phyloP scores from a whole-genome alignment of 768 basidiomycete genomes.

The Hysterangium stoloniferum region DNA sequence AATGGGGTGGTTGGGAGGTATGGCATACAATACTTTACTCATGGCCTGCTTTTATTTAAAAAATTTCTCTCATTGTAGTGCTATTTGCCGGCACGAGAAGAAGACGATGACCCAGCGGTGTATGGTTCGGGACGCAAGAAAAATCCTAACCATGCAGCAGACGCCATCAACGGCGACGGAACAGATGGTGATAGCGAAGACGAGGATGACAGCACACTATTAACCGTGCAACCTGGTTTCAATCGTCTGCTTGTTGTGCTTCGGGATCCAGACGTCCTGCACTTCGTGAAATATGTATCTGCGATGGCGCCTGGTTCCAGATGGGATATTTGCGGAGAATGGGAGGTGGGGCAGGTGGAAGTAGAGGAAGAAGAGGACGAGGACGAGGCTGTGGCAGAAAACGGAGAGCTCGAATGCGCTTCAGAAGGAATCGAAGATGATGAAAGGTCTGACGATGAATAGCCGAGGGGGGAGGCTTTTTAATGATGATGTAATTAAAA shows the following conservation, averaged over 20 bases:
- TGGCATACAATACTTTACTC: conserved; percentile 17
- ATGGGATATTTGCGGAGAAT: conserved; percentile 92
- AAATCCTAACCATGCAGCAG: conserved; percentile 16
- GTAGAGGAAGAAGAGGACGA: conserved; percentile 45
- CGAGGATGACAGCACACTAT: conserved; percentile 70
- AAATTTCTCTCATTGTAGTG: conserved; percentile 41
- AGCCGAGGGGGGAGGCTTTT: background rate
- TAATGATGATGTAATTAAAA: conserved; percentile 29
- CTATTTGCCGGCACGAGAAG: conserved; percentile 92
- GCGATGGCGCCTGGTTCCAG: conserved; percentile 83
- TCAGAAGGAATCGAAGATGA: background rate
- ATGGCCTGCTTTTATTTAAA: no score
- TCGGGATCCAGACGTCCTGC: conserved; percentile 88
- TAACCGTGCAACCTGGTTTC: conserved; percentile 85
- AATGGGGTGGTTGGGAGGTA: conserved; percentile 95
- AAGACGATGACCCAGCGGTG: conserved; percentile 91
- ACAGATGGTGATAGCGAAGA: conserved; percentile 44
- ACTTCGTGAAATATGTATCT: conserved; percentile 92
- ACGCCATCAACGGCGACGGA: conserved; percentile 8
- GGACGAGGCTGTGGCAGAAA: background rate
- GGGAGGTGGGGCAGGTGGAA: conserved; percentile 78
- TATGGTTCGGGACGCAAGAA: conserved; percentile 59
- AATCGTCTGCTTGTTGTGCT: conserved; percentile 85
- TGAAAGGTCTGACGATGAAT: background rate
- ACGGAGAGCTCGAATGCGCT: background rate